Conservation (phyloP, 345 rosid species). For the Bruguiera parviflora region DNA sequence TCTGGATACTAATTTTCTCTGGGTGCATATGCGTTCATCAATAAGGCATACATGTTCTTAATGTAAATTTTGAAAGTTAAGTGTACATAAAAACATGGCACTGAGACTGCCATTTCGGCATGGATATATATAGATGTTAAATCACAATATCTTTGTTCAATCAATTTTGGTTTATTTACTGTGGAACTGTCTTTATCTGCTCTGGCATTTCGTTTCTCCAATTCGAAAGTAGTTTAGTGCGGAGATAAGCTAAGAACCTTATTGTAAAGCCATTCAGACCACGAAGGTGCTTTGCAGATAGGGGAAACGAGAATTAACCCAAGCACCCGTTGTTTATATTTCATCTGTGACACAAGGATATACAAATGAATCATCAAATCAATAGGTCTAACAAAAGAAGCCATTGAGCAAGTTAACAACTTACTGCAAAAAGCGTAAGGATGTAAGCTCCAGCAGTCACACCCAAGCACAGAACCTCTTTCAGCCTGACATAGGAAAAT, state of each 20-base stretch:
- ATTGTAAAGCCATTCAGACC: slow-evolving; percentile 71
- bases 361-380: slow-evolving; percentile 5
- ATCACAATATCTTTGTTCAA: no score
- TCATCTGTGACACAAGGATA: slow-evolving; percentile 42
- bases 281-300: slow-evolving; percentile 57
- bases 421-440: slow-evolving; percentile 61
- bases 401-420: slow-evolving; percentile 10
- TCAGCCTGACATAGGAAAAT: slow-evolving; percentile 35
- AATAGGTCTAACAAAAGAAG: neutral
- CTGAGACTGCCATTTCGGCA: no score
- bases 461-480: slow-evolving; percentile 55
- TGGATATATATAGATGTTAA: no score
- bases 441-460: slow-evolving; percentile 67
- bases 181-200: no score
- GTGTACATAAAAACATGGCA: no score
- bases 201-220: neutral
- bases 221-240: neutral
- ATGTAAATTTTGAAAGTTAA: no score
- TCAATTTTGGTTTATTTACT: no score
- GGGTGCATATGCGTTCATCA: no score
- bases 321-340: slow-evolving; percentile 49
- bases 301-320: slow-evolving; percentile 67
- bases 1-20: no score
- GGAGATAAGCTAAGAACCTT: slow-evolving; percentile 39
- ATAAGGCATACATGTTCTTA: no score